These are phyloP conservation scores for Ascochyta fabae DNA, from an alignment of 2,329 filamentous ascomycete genomes.

Conservation along the genomic window DNA sequence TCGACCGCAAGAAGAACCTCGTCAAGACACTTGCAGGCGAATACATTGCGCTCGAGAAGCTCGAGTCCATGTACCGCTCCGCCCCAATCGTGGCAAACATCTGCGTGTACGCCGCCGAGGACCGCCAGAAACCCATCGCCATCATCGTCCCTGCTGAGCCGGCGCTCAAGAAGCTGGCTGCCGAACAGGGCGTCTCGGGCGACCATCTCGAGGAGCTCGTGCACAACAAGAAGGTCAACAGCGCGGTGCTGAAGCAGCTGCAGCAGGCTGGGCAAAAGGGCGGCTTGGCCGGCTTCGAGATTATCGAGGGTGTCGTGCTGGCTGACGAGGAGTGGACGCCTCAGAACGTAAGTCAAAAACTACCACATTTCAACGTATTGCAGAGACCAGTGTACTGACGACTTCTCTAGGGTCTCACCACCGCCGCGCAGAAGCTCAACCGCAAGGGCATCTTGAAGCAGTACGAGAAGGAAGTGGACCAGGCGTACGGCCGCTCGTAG, in stretches of 20 bases:
- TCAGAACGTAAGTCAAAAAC: constrained; percentile 69
- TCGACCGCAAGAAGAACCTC: constrained; percentile 97
- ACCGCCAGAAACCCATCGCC: constrained; percentile 79
- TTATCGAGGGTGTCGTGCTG: constrained; percentile 76
- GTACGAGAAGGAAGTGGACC: constrained; percentile 59
- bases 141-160: constrained; percentile 72
- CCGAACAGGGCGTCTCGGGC: constrained; percentile 66
- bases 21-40: constrained; percentile 95
- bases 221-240: constrained; percentile 68
- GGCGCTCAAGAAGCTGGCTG: constrained; percentile 62
- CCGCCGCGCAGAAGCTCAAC: constrained; percentile 61
- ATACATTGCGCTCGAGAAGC: constrained; percentile 95
- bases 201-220: constrained; percentile 72
- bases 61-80: constrained; percentile 89
- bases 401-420: constrained; percentile 53
- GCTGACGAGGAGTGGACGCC: constrained; percentile 90
- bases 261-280: constrained; percentile 68
- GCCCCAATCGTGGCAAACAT: constrained; percentile 81
- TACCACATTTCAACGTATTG: background rate
- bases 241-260: constrained; percentile 72
- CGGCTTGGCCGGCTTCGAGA: constrained; percentile 74
- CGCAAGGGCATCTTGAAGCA: constrained; percentile 57
- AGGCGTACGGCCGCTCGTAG: constrained; percentile 50
- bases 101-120: constrained; percentile 80
- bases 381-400: constrained; percentile 24